These are phyloP conservation scores for Hymenoscyphus scutula DNA, from an alignment of 2,329 filamentous ascomycete species.

Conservation along the genomic window DNA sequence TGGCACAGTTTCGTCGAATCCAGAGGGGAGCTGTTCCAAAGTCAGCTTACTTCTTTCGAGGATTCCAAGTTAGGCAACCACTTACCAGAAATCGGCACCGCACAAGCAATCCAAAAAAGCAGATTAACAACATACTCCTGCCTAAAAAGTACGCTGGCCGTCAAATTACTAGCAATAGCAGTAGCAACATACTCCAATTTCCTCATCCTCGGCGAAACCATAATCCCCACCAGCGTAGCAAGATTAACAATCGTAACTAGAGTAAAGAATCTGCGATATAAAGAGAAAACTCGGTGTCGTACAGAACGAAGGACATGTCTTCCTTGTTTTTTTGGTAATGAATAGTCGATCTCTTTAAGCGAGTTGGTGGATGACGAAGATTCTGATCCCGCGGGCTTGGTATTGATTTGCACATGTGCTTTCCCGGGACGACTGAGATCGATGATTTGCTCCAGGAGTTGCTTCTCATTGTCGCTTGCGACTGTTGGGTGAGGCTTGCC, in stretches of 20 bases:
- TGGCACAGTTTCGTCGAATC: slow-evolving; percentile 46
- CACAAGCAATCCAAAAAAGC: slow-evolving; percentile 47
- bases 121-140: slow-evolving; percentile 54
- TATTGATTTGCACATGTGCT: neutral
- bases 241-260: slow-evolving; percentile 51
- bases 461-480: neutral
- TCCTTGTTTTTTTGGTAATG: slow-evolving; percentile 43
- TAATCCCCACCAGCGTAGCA: slow-evolving; percentile 39
- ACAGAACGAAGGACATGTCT: slow-evolving; percentile 36
- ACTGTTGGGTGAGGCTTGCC: neutral
- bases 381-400: slow-evolving; percentile 12
- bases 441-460: neutral
- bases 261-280: slow-evolving; percentile 57
- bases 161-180: slow-evolving; percentile 34
- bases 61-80: neutral
- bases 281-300: slow-evolving; percentile 44
- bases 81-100: slow-evolving; percentile 40
- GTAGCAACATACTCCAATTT: slow-evolving; percentile 4
- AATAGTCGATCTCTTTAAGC: slow-evolving; percentile 6
- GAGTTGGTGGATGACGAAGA: slow-evolving; percentile 20
- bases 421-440: neutral
- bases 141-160: slow-evolving; percentile 48
- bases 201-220: slow-evolving; percentile 21
- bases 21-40: slow-evolving; percentile 40
- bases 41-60: neutral